Conservation (phyloP, 495 filamentous ascomycete genomes). For the Rostrohypoxylon terebratum region DNA sequence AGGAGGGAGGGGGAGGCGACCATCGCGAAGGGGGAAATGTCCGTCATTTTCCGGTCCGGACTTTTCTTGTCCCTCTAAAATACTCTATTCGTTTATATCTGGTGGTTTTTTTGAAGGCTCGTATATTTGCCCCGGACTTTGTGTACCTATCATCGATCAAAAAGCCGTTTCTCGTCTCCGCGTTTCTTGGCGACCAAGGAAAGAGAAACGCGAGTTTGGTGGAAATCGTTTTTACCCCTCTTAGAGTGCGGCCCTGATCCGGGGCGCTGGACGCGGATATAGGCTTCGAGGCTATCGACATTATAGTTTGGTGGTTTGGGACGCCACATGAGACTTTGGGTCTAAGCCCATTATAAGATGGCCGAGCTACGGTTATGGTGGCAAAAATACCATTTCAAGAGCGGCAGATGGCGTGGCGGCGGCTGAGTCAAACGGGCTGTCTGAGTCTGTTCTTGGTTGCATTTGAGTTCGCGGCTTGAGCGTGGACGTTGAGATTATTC, state of each 20-base stretch:
- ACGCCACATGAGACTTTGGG: constrained; percentile 5
- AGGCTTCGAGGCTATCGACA: not conserved
- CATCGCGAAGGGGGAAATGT: not conserved
- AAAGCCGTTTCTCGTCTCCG: not conserved
- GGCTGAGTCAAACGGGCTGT: not conserved
- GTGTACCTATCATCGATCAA: not conserved
- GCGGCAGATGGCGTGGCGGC: not conserved
- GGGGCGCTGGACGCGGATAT: not conserved
- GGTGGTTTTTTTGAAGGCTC: too few relatives aligned
- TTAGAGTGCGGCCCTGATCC: not conserved
- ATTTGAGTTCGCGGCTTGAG: not conserved
- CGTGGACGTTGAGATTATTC: not conserved
- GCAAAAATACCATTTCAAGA: not conserved
- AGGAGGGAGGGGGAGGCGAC: not conserved
- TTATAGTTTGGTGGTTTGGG: not conserved
- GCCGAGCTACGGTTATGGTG: not conserved
- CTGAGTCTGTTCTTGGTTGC: not conserved
- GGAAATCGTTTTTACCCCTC: not conserved
- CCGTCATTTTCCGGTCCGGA: not conserved
- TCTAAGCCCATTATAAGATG: not conserved
- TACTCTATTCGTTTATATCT: too few relatives aligned
- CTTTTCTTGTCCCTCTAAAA: too few relatives aligned
- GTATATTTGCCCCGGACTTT: too few relatives aligned
- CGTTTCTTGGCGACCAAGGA: not conserved
- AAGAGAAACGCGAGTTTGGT: not conserved